Base-by-base conservation (phyloP, 441 rosid genomes). In the Brassica hybrid region DNA sequence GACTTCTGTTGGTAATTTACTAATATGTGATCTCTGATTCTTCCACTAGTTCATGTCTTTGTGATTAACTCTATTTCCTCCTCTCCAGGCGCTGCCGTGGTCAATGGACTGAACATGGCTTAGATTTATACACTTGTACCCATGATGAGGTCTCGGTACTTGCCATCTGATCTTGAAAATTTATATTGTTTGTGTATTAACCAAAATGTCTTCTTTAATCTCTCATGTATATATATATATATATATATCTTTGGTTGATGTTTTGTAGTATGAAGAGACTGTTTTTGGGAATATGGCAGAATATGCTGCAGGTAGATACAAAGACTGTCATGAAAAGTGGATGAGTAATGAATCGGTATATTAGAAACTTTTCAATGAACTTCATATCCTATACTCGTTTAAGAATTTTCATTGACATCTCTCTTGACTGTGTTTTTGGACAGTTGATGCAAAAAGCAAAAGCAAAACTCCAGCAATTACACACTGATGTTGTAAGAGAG, bases 271-370 rank as follows among this genome's bases (percentile, higher is more conserved):
- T 36, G 52, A 4, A 25, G 80, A 65, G 48, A 10, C 21, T 60
- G 63, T 54, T 32, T 6, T 2, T 5, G 2, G 76, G 68, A 36
- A 80, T 12, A 81, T 65, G 81, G 90, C 89, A 1, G 83, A 78
- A 79, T 38, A 67, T 7, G 79, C 83, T 23, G 11, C 83, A 13
- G 81, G 84, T 77, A 85, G 79, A 84, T 92, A 87, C 76, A 72
- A 71, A 10, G 86, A 86, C 62, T 89, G 83, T 77, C 85, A 80
- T 17, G 85, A 86, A 58, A 78, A 92, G 5, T 93, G 97, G 97
- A 85, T 79, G 9, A 85, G 75, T 56, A 85, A 90, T 54, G 78
- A 86, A 69, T 76, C 16, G 79, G 82, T 79, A 79, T 45, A 30
- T 34, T 17, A 23, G 18, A 13, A 7, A 66, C 12, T 66, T 78